Evolutionary conservation across 2,329 filamentous ascomycete genomes (phyloP).

Genomic region (Cladosporium velox): DNA sequence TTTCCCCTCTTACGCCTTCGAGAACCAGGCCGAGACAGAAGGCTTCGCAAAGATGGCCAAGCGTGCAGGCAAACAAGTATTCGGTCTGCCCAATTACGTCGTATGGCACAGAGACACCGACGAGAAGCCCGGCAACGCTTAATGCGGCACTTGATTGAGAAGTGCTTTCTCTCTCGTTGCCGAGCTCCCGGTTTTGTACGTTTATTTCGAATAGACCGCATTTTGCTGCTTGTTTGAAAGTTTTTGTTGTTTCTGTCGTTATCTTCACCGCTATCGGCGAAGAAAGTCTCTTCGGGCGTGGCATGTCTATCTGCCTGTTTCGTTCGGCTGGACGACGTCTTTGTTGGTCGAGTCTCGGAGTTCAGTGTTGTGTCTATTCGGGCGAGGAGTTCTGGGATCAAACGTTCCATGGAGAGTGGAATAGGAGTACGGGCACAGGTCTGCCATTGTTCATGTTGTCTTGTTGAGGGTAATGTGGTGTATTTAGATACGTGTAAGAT

Average conservation of each 20-base stretch:
- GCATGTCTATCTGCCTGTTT: background rate
- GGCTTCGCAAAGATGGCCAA: constrained; percentile 99
- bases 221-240: background rate
- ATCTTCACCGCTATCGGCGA: background rate
- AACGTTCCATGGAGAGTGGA: background rate
- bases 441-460: background rate
- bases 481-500: background rate
- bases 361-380: background rate
- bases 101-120: constrained; percentile 98
- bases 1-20: constrained; percentile 93
- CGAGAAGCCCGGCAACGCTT: constrained; percentile 82
- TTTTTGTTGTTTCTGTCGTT: background rate
- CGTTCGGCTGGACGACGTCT: background rate
- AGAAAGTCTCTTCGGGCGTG: background rate
- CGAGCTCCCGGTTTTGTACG: background rate
- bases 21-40: constrained; percentile 98
- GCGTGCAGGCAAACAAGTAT: constrained; percentile 87
- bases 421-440: background rate
- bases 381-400: background rate
- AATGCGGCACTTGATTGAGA: constrained; percentile 8
- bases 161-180: background rate
- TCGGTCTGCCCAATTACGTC: constrained; percentile 93
- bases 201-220: constrained; percentile 14
- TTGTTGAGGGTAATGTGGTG: constrained; percentile 1
- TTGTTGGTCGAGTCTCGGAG: background rate